Conservation (phyloP, 108 stramenopile genomes). For the Nitzschia palea region DNA sequence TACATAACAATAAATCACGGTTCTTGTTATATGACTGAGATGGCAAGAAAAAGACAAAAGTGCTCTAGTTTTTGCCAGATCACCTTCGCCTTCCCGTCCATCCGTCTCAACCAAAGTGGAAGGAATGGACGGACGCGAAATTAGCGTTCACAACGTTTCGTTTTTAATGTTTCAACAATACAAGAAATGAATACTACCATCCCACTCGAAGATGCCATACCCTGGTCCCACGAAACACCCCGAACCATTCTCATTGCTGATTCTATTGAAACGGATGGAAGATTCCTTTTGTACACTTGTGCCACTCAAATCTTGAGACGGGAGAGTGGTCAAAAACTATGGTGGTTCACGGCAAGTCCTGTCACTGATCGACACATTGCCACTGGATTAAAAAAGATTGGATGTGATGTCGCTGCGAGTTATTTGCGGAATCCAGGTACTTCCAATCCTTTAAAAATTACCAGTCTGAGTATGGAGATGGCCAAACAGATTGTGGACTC, state of each 20-base stretch:
- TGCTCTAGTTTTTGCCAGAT: too few species aligned
- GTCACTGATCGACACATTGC: slow-evolving; percentile 29
- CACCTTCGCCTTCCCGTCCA: too few species aligned
- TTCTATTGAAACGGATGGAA: slow-evolving; percentile 50
- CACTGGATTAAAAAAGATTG: slow-evolving; percentile 41
- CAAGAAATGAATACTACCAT: slow-evolving; percentile 38
- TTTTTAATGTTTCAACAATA: too few species aligned
- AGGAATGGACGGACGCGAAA: too few species aligned
- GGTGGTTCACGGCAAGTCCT: slow-evolving; percentile 43
- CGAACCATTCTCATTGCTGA: slow-evolving; percentile 42
- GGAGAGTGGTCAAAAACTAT: background rate
- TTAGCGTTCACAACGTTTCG: too few species aligned
- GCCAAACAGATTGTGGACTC: slow-evolving; percentile 3
- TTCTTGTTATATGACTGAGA: too few species aligned
- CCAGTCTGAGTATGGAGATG: slow-evolving; percentile 27
- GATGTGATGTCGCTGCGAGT: slow-evolving; percentile 32
- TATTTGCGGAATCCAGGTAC: slow-evolving; percentile 15
- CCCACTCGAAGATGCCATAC: slow-evolving; percentile 37
- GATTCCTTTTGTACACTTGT: slow-evolving; percentile 39
- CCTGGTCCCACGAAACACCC: slow-evolving; percentile 29
- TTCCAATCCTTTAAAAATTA: slow-evolving; percentile 7
- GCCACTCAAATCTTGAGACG: slow-evolving; percentile 20
- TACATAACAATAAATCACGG: too few species aligned
- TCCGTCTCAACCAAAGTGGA: too few species aligned
- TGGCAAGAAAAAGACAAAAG: too few species aligned